Percentiles rank a stretch among this genome's conserved stretches.
Evolutionary conservation across 1,284 basidiomycete genomes (phyloP).

Genomic region (Macrocybe sp.): DNA sequence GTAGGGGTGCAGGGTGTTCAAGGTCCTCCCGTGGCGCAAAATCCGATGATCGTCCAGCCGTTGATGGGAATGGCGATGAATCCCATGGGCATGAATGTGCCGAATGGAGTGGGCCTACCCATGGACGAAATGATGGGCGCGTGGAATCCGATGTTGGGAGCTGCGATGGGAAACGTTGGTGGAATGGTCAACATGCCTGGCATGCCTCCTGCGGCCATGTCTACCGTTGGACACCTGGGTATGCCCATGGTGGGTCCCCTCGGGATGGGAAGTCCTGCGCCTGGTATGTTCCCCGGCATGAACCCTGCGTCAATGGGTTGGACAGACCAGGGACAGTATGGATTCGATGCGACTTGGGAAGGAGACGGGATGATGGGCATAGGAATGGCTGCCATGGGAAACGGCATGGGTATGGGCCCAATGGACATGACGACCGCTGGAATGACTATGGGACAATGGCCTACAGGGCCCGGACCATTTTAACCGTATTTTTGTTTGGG

Average conservation of each 20-base stretch:
- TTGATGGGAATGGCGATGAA: slow-evolving; percentile 39
- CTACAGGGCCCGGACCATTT: slow-evolving; percentile 17
- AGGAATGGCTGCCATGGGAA: slow-evolving; percentile 18
- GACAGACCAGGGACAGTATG: slow-evolving; percentile 30
- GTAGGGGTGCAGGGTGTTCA: slow-evolving; percentile 13
- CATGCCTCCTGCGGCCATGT: slow-evolving; percentile 16
- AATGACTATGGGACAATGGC: slow-evolving; percentile 28
- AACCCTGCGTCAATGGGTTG: slow-evolving; percentile 22
- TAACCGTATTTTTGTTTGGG: background rate
- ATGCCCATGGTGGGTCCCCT: slow-evolving; percentile 43
- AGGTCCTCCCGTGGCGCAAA: slow-evolving; percentile 21
- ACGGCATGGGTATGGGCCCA: slow-evolving; percentile 22
- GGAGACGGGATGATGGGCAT: slow-evolving; percentile 23
- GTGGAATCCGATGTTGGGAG: slow-evolving; percentile 31
- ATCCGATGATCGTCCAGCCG: slow-evolving; percentile 44
- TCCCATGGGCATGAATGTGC: slow-evolving; percentile 29
- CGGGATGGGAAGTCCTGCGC: slow-evolving; percentile 30
- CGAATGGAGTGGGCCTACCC: slow-evolving; percentile 17
- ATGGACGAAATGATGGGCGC: slow-evolving; percentile 27
- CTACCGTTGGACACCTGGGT: slow-evolving; percentile 23
- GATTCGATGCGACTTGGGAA: slow-evolving; percentile 30
- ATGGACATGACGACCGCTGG: slow-evolving; percentile 18
- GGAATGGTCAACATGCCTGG: slow-evolving; percentile 10
- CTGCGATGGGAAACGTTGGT: background rate
- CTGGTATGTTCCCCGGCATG: slow-evolving; percentile 23